These are phyloP conservation scores for Aureobasidium sp. DNA, from an alignment of 2,329 filamentous ascomycete genomes.

Conservation along the genomic window DNA sequence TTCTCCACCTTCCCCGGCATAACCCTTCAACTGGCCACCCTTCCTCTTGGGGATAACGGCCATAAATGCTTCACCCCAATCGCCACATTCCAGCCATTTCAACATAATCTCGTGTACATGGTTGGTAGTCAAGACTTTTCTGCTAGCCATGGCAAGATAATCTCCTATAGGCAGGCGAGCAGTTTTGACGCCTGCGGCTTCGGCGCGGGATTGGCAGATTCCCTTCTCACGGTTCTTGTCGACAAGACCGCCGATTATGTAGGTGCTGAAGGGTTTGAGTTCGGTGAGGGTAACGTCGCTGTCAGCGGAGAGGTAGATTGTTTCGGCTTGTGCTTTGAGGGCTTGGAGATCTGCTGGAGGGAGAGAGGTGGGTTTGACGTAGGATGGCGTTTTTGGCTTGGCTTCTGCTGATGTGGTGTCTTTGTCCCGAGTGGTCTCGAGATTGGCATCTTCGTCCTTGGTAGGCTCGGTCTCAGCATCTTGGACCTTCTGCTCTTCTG, in stretches of 20 bases:
- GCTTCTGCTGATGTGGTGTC: constrained; percentile 22
- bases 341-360: neutral
- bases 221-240: constrained; percentile 96
- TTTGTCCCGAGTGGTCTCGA: neutral
- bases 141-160: constrained; percentile 82
- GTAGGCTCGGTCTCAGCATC: neutral
- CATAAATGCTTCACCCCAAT: constrained; percentile 88
- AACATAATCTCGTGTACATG: constrained; percentile 97
- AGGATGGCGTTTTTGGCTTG: constrained; percentile 19
- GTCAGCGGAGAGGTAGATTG: constrained; percentile 88
- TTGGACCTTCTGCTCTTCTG: neutral
- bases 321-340: constrained; percentile 38
- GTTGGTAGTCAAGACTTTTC: constrained; percentile 84
- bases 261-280: constrained; percentile 80
- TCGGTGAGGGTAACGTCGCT: constrained; percentile 77
- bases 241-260: constrained; percentile 89
- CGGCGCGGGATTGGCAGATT: constrained; percentile 78
- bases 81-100: constrained; percentile 78
- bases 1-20: constrained; percentile 18
- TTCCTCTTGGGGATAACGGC: constrained; percentile 86
- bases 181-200: constrained; percentile 69
- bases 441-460: neutral
- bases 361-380: neutral
- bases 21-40: constrained; percentile 46
- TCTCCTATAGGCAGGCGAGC: constrained; percentile 93